Percentiles rank a stretch among this genome's conserved stretches.
These are phyloP conservation scores for Fagus sylvatica DNA, from an alignment of 306 rosid genomes.

Conservation along the genomic window DNA sequence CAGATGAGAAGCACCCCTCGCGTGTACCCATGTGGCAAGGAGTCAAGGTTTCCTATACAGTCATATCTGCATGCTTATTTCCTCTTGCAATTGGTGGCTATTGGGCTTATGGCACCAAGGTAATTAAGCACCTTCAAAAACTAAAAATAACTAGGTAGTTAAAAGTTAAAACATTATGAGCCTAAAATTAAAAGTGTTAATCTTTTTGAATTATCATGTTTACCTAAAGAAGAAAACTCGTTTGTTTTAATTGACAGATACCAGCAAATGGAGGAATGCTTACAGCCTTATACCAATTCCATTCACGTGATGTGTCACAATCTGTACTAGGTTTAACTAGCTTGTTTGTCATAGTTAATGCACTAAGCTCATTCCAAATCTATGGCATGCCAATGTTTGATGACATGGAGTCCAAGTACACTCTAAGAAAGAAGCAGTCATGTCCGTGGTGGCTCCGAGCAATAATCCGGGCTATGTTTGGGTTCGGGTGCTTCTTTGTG, in stretches of 20 bases:
- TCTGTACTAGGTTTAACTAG: slow-evolving; percentile 36
- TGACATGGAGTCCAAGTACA: slow-evolving; percentile 50
- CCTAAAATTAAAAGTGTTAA: no score
- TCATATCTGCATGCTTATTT: slow-evolving; percentile 48
- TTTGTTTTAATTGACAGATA: slow-evolving; percentile 26
- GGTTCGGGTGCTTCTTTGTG: slow-evolving; percentile 36
- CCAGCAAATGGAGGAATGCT: slow-evolving; percentile 52
- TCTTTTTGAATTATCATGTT: not conserved
- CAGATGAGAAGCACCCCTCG: slow-evolving; percentile 60
- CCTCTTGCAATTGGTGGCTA: slow-evolving; percentile 55
- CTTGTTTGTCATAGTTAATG: slow-evolving; percentile 41
- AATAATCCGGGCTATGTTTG: slow-evolving; percentile 31
- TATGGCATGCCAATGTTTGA: slow-evolving; percentile 58
- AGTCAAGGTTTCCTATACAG: slow-evolving; percentile 44
- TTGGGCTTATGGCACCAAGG: slow-evolving; percentile 59
- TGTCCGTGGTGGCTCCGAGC: slow-evolving; percentile 54
- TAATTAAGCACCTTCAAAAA: not conserved
- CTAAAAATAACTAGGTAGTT: not conserved
- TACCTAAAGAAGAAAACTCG: not conserved
- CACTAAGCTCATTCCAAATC: slow-evolving; percentile 51
- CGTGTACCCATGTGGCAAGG: slow-evolving; percentile 62
- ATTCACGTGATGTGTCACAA: slow-evolving; percentile 45
- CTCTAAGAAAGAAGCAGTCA: slow-evolving; percentile 37
- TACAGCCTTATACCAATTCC: slow-evolving; percentile 38
- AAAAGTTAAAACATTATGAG: not conserved